These are phyloP conservation scores for Aureobasidium subglaciale DNA, from an alignment of 2,329 filamentous ascomycete genomes.

Conservation along the genomic window DNA sequence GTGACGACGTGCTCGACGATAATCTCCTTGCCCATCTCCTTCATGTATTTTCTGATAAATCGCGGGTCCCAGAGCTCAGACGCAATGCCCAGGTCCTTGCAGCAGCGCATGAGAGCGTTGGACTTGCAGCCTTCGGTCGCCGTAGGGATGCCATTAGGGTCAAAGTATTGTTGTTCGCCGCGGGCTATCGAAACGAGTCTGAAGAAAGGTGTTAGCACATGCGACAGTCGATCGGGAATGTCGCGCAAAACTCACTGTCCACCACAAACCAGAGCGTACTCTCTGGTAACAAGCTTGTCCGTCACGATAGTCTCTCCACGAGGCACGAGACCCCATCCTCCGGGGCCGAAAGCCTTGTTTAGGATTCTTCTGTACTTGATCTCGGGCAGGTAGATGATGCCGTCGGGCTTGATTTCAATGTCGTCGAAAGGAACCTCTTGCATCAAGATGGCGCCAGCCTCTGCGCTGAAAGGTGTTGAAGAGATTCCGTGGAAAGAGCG, in stretches of 20 bases:
- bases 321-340: slow-evolving; percentile 90
- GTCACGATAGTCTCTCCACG: slow-evolving; percentile 78
- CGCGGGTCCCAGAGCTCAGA: slow-evolving; percentile 95
- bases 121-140: slow-evolving; percentile 96
- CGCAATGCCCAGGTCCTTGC: slow-evolving; percentile 92
- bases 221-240: background rate
- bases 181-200: slow-evolving; percentile 89
- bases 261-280: slow-evolving; percentile 85
- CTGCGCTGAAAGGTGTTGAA: slow-evolving; percentile 60
- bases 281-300: slow-evolving; percentile 72
- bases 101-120: slow-evolving; percentile 95
- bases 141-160: slow-evolving; percentile 80
- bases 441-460: slow-evolving; percentile 62
- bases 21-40: slow-evolving; percentile 64
- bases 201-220: slow-evolving; percentile 1
- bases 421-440: slow-evolving; percentile 62
- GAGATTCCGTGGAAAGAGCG: slow-evolving; percentile 76
- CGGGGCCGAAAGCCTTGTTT: slow-evolving; percentile 86
- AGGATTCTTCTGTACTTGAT: slow-evolving; percentile 94
- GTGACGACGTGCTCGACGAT: slow-evolving; percentile 83
- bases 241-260: slow-evolving; percentile 59
- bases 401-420: slow-evolving; percentile 96
- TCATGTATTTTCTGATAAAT: slow-evolving; percentile 78
- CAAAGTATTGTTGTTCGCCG: slow-evolving; percentile 92
- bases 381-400: slow-evolving; percentile 91